Evolutionary conservation across 495 filamentous ascomycete genomes (phyloP).

Genomic region (Penicillium simplicissimum): DNA sequence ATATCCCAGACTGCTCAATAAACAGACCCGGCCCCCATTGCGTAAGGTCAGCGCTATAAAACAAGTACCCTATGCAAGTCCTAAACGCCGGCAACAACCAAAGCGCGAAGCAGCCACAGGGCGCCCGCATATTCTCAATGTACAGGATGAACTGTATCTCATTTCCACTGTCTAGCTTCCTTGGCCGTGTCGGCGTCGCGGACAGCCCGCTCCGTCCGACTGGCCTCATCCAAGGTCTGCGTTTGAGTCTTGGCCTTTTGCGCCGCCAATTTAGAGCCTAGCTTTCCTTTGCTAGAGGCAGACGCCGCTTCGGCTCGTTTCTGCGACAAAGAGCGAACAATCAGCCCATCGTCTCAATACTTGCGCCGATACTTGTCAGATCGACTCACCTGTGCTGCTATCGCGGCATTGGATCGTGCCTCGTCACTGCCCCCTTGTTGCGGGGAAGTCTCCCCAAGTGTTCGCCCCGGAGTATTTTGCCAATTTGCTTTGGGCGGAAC

Average conservation of each 20-base stretch:
- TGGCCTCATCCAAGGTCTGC: conserved; percentile 58
- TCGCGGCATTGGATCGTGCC: conserved; percentile 56
- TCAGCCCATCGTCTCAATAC: too few relatives aligned
- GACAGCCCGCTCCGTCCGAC: conserved; percentile 54
- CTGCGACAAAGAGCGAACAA: conserved; percentile 17
- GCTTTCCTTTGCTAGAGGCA: conserved; percentile 48
- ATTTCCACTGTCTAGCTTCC: conserved; percentile 7
- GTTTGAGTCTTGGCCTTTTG: conserved; percentile 65
- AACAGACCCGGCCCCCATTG: too few relatives aligned
- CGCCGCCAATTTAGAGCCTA: conserved; percentile 60
- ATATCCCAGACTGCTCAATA: not conserved
- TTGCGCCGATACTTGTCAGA: not conserved
- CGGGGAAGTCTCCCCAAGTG: conserved; percentile 47
- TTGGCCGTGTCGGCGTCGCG: conserved; percentile 55
- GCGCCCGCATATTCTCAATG: not conserved
- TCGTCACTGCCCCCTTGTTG: conserved; percentile 46
- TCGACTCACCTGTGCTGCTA: conserved; percentile 63
- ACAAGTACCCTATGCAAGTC: not conserved
- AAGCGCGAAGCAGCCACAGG: not conserved
- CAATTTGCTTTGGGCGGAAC: conserved; percentile 44
- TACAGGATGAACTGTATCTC: not conserved
- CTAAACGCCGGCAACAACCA: conserved; percentile 1
- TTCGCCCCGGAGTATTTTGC: conserved; percentile 54
- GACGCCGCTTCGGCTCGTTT: conserved; percentile 40
- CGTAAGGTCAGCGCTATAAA: conserved; percentile 7